Percentiles rank a stretch among this genome's conserved stretches.
Evolutionary conservation across 441 rosid genomes (phyloP).

Genomic region (Arabidopsis hybrid): DNA sequence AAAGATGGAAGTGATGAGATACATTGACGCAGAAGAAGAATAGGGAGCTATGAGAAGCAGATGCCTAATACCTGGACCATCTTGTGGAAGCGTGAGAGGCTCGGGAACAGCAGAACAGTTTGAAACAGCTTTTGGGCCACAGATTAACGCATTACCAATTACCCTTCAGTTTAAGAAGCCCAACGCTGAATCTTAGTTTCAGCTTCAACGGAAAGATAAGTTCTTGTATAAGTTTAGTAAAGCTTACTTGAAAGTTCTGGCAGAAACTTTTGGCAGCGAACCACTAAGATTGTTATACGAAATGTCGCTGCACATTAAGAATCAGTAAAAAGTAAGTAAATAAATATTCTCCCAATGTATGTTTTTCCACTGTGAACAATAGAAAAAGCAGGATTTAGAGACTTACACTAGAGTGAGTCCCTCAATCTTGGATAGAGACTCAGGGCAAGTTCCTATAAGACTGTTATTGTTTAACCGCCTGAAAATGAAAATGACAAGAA

Average conservation of each 20-base stretch:
- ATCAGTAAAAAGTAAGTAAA: not conserved
- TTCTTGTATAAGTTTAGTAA: conserved; percentile 14
- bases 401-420: conserved; percentile 87
- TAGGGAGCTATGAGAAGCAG: not conserved
- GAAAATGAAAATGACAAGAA: conserved; percentile 34
- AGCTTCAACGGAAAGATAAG: not conserved
- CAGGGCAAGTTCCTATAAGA: conserved; percentile 76
- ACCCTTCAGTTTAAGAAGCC: conserved; percentile 55
- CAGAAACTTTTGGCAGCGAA: conserved; percentile 79
- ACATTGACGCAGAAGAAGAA: not conserved
- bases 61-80: conserved; percentile 57
- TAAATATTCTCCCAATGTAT: not conserved
- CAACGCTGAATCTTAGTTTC: conserved; percentile 30
- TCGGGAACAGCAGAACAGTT: conserved; percentile 87
- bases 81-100: conserved; percentile 86
- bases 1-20: conserved; percentile 18
- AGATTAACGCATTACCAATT: conserved; percentile 75
- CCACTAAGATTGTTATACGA: conserved; percentile 92
- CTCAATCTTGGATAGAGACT: conserved; percentile 72
- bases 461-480: conserved; percentile 96
- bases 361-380: not conserved
- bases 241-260: conserved; percentile 86
- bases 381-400: conserved; percentile 30
- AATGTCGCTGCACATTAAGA: conserved; percentile 68
- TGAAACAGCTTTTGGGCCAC: conserved; percentile 67